Evolutionary conservation across 257 asterid species (phyloP), one percentile per base, ranked within the genome.

Genomic region (Solanum sejunctum): DNA sequence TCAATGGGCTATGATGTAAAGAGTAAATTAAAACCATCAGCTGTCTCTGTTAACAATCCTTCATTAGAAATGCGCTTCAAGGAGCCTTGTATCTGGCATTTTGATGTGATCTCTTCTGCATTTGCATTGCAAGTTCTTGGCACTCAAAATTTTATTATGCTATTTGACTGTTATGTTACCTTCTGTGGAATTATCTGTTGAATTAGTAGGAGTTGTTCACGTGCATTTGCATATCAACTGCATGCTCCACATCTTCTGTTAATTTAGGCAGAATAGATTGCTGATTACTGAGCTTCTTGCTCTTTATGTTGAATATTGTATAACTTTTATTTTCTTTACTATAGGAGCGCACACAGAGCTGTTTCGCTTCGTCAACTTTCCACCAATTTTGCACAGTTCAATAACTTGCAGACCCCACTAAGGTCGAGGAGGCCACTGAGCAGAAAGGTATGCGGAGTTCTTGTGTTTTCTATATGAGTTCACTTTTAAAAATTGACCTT

Each of bases 391-490:
- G 87, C 98, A 1, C 99, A 97, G 87, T 95, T 97, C 89, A 97
- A 90, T 87, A 97, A 92, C 85, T 87, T 97, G 87, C 92, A 88
- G 84, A 75, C 94, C 70, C 92, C 98, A 73, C 71, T 88, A 73
- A 92, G 95, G 75, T 88, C 98, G 39, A 92, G 97, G 90, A 95
- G 89, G 92, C 97, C 98, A 61, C 79, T 94, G 91, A 95, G 98
- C 18, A 88, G 95, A 88, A 95, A 93, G 97, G 99, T 97, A 84
- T 64, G 75, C 12, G 84, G 54, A 41, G 28, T 21, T 72, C 85
- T 61, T 39, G 20, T 85, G 18, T 85, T 20, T 75, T 82, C 36
- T 75, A 16, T 15, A 7, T 75, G 82, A 49, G 45, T 26, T 75
- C 4, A 49, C 55, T 20, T 61, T 79, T 57, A 71, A 67, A 20